Evolutionary conservation across 1,284 basidiomycete species (phyloP).

Genomic region (Exsudoporus floridanus): DNA sequence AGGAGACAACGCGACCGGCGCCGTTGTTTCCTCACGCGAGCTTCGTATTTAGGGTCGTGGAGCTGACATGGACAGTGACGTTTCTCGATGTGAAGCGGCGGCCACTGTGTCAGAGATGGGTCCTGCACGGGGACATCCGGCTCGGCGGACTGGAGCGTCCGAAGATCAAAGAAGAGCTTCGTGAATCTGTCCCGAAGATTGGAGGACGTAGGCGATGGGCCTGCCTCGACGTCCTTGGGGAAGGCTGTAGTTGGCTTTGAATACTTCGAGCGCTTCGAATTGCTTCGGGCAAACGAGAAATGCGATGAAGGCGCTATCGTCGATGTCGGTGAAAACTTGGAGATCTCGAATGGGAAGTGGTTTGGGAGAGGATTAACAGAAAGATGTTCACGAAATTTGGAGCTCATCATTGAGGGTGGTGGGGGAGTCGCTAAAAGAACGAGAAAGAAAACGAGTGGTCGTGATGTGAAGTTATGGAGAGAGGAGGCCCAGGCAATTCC

Average conservation of each 20-base stretch:
- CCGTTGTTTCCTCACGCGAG: constrained; percentile 33
- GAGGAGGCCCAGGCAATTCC: not conserved
- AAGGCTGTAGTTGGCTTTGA: not conserved
- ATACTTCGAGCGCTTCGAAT: constrained; percentile 16
- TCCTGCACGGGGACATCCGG: constrained; percentile 34
- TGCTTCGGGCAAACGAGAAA: constrained; percentile 18
- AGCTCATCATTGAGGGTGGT: constrained; percentile 17
- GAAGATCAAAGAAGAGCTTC: constrained; percentile 39
- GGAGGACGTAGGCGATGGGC: constrained; percentile 13
- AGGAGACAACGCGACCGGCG: constrained; percentile 36
- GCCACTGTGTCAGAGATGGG: constrained; percentile 36
- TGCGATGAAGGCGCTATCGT: constrained; percentile 26
- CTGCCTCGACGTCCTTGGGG: constrained; percentile 34
- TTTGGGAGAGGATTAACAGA: constrained; percentile 25
- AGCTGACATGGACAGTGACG: constrained; percentile 32
- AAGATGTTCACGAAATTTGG: constrained; percentile 38
- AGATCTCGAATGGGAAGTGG: constrained; percentile 21
- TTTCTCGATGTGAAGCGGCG: constrained; percentile 43
- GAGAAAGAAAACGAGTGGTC: constrained; percentile 9
- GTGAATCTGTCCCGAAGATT: constrained; percentile 37
- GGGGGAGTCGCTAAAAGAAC: not conserved
- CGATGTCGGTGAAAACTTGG: constrained; percentile 41
- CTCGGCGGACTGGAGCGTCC: constrained; percentile 29
- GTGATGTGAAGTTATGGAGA: constrained; percentile 9
- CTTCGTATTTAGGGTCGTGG: constrained; percentile 26